These are phyloP conservation scores for Pouteria campechiana DNA, from an alignment of 179 eudicot genomes.

Conservation along the genomic window DNA sequence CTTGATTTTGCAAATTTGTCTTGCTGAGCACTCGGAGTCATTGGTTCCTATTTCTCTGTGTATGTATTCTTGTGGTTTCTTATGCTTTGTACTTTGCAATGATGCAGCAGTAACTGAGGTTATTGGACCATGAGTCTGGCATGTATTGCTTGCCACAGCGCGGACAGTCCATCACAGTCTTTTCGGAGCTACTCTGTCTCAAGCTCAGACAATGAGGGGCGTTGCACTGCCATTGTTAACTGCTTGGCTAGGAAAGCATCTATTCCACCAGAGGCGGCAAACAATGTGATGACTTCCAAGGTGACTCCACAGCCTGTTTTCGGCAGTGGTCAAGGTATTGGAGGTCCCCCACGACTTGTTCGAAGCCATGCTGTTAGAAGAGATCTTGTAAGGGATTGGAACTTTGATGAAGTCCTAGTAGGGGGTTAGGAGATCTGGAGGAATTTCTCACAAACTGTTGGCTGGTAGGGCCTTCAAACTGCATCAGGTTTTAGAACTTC, in stretches of 20 bases:
- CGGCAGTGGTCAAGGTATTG: slow-evolving; percentile 17
- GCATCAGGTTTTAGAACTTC: no score
- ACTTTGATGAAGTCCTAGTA: slow-evolving; percentile 48
- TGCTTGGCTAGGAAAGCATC: slow-evolving; percentile 49
- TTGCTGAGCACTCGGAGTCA: no score
- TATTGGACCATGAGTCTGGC: slow-evolving; percentile 92
- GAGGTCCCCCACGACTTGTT: slow-evolving; percentile 60
- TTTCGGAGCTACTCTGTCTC: slow-evolving; percentile 87
- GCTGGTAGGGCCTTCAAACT: no score
- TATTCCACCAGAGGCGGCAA: slow-evolving; percentile 29
- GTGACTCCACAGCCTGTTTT: slow-evolving; percentile 67
- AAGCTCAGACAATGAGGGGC: slow-evolving; percentile 79
- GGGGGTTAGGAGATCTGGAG: no score
- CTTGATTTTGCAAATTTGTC: no score
- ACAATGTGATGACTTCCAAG: slow-evolving; percentile 41
- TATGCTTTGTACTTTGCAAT: no score
- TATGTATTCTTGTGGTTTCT: no score
- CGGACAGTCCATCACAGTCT: slow-evolving; percentile 83
- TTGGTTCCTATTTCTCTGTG: no score
- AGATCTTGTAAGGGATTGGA: slow-evolving; percentile 75
- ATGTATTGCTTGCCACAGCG: slow-evolving; percentile 85
- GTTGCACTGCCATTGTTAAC: slow-evolving; percentile 57
- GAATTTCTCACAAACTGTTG: no score
- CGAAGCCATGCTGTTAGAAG: slow-evolving; percentile 79
- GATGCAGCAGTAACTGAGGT: no score